Evolutionary conservation across 2,329 filamentous ascomycete genomes (phyloP), one percentile per base, ranked within the genome.

Genomic region (Pseudogymnoascus sp.): DNA sequence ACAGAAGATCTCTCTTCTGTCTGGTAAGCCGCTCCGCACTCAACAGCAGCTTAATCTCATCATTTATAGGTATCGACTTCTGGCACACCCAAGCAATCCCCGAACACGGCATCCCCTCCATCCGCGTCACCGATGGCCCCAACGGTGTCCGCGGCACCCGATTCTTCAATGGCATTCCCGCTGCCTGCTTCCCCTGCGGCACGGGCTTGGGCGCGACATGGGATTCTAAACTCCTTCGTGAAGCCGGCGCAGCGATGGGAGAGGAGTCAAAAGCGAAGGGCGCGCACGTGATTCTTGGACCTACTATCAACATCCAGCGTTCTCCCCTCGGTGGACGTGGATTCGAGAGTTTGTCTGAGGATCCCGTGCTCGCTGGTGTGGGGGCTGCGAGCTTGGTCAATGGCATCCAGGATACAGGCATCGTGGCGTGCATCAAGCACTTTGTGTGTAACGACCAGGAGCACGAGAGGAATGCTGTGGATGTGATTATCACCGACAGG

Each of bases 81-180:
- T 89, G 86, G 86, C 84, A 88, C 68, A 87, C 86, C 35, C 81
- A 83, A 66, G 72, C 81, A 12, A 75, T 89, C 6, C 82, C 83
- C 8, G 71, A 82, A 20, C 79, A 85, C 67, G 81, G 82, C 1
- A 78, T 89, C 35, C 86, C 86, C 5, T 84, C 86, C 0, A 76
- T 89, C 33, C 83, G 86, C 57, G 78, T 86, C 54, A 82, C 84
- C 37, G 87, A 90, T 67, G 86, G 87, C 0, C 87, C 87, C 37
- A 89, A 88, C 70, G 87, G 87, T 58, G 81, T 87, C 35, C 79
- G 87, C 65, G 86, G 86, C 58, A 85, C 82, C 54, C 84, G 82
- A 66, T 88, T 87, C 77, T 88, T 89, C 74, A 83, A 85, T 66
- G 84, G 86, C 59, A 74, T 79, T 33, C 78, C 77, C 22, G 80